Base-by-base conservation (phyloP, 2,329 filamentous ascomycete genomes). In the Diaporthe batatas region DNA sequence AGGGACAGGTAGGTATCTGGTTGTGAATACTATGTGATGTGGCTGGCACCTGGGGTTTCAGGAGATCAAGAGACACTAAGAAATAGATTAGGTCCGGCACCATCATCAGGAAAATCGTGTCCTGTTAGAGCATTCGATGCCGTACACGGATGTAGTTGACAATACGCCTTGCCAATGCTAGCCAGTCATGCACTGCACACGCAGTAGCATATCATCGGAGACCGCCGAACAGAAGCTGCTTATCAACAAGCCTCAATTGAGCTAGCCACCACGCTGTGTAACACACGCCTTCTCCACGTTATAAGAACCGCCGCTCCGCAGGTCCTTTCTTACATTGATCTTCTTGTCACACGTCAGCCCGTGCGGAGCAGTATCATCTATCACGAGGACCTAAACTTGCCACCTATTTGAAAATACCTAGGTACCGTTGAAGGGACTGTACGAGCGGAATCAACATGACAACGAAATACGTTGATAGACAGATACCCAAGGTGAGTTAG, bases 401-500 rank as follows among this genome's bases (percentile, higher is more conserved):
- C 39, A 42, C 39, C 3, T 18, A 18, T 18, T 16, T 6, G 6
- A 42, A 42, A 42, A n/a, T n/a, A n/a, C n/a, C n/a, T n/a, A n/a
- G n/a, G n/a, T n/a, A 14, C 39, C 39, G 44, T 47, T n/a, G 44
- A 21, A 47, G n/a, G n/a, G 5, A 25, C 11, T 23, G 10, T n/a
- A 5, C 2, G 5, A 25, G 7, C 49, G n/a, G 29, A 29, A 2
- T 8, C n/a, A 49, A 11, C 6, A 74, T 74, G 73, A 51, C 65
- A 4, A 75, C 75, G 7, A 72, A 72, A 32, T 75, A 75, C 23
- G 69, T 68, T 23, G 71, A 75, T 6, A 64, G 75, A 10, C 47
- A 57, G 5, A 73, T 75, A 16, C 75, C 75, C 29, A 75, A 72
- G 44, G 75, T 75, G 14, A 71, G 73, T 44, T 6, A 69, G 73